These are phyloP conservation scores for Eragrostis nindensis DNA, from an alignment of 176 grass and related monocot genomes.

Conservation along the genomic window DNA sequence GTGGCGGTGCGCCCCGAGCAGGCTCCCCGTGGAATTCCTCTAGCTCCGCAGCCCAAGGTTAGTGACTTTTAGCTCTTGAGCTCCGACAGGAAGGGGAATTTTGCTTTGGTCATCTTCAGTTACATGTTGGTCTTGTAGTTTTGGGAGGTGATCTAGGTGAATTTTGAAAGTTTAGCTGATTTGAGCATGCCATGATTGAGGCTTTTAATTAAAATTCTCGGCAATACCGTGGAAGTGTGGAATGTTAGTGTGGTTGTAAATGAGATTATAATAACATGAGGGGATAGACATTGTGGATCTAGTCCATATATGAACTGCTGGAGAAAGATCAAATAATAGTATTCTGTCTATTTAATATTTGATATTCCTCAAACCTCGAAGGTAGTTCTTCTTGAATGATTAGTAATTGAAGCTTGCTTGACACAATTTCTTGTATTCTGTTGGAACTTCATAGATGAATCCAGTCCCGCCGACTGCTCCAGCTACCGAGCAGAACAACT, in stretches of 20 bases:
- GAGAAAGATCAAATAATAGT: background rate
- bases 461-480: slow-evolving; percentile 30
- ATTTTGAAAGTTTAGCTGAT: background rate
- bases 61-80: background rate
- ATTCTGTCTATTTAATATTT: background rate
- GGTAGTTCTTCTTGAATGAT: background rate
- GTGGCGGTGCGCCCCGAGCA: slow-evolving; percentile 31
- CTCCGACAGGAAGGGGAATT: slow-evolving; percentile 7
- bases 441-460: slow-evolving; percentile 42
- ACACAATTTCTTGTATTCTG: background rate
- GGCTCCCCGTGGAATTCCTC: slow-evolving; percentile 47
- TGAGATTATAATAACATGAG: background rate
- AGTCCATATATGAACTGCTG: background rate
- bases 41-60: slow-evolving; percentile 55
- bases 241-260: background rate
- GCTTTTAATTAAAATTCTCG: slow-evolving; percentile 10
- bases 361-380: background rate
- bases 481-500: slow-evolving; percentile 40
- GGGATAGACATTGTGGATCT: slow-evolving; percentile 2
- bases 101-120: background rate
- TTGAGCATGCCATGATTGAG: background rate
- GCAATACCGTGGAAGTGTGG: background rate
- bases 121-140: background rate
- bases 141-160: background rate
- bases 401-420: background rate